These are phyloP conservation scores for Delphinella strobiligena DNA, from an alignment of 2,329 filamentous ascomycete species.

Conservation along the genomic window DNA sequence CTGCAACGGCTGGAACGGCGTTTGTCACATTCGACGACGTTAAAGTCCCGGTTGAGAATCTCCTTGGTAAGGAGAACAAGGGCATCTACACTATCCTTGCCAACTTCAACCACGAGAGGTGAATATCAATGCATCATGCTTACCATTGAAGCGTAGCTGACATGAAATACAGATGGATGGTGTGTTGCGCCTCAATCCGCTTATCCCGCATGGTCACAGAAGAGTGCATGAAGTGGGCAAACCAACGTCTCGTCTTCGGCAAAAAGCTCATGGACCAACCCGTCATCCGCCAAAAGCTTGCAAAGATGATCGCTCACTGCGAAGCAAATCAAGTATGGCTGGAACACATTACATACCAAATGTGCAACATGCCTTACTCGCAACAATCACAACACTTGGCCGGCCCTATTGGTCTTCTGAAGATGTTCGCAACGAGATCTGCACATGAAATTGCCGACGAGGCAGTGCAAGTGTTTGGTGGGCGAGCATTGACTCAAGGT, in stretches of 20 bases:
- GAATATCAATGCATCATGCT: no score
- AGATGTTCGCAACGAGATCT: constrained; percentile 63
- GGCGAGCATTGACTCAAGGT: constrained; percentile 64
- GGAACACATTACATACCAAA: constrained; percentile 75
- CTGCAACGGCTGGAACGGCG: constrained; percentile 63
- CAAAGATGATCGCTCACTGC: constrained; percentile 72
- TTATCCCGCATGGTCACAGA: constrained; percentile 65
- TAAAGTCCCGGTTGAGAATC: constrained; percentile 67
- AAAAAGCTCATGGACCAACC: constrained; percentile 75
- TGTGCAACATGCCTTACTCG: constrained; percentile 72
- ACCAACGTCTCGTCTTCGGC: constrained; percentile 74
- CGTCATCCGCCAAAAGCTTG: constrained; percentile 69
- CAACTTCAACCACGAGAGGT: constrained; percentile 67
- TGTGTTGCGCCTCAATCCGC: no score
- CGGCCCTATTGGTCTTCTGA: constrained; percentile 72
- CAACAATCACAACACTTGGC: constrained; percentile 64
- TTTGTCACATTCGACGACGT: constrained; percentile 78
- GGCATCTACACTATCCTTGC: constrained; percentile 73
- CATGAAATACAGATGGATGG: no score
- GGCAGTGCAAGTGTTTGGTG: constrained; percentile 76
- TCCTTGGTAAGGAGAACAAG: constrained; percentile 74
- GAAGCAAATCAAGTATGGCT: constrained; percentile 82
- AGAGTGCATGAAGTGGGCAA: constrained; percentile 78
- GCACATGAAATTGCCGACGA: constrained; percentile 78
- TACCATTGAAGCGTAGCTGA: no score